Evolutionary conservation across 768 basidiomycete species (phyloP).

Genomic region (Amanita jacksonii): DNA sequence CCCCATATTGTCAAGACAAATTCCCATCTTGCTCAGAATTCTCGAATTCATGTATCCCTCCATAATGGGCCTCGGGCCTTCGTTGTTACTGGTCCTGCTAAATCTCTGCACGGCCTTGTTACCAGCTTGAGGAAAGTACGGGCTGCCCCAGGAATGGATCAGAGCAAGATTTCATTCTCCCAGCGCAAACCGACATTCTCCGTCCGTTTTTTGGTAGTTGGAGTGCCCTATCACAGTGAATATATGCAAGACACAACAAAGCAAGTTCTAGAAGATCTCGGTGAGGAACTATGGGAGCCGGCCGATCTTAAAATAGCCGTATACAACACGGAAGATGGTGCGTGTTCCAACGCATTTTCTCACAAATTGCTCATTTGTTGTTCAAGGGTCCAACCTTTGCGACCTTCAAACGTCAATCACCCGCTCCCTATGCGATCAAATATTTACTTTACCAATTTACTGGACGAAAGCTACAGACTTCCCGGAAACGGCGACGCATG

Average conservation of each 20-base stretch:
- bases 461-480: conserved; percentile 89
- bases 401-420: conserved; percentile 61
- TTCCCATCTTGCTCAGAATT: conserved; percentile 68
- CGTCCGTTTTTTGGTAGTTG: conserved; percentile 89
- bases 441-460: conserved; percentile 86
- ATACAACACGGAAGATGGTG: conserved; percentile 89
- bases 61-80: conserved; percentile 88
- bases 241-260: conserved; percentile 72
- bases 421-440: conserved; percentile 84
- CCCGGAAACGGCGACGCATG: conserved; percentile 86
- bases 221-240: conserved; percentile 90
- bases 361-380: conserved; percentile 12
- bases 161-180: conserved; percentile 89
- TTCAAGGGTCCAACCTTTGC: conserved; percentile 78
- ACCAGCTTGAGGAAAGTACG: conserved; percentile 84
- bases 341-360: conserved; percentile 18
- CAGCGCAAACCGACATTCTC: conserved; percentile 93
- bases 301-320: conserved; percentile 74
- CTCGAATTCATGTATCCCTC: conserved; percentile 78
- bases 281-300: conserved; percentile 67
- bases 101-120: conserved; percentile 89
- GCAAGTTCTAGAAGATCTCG: conserved; percentile 64
- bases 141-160: conserved; percentile 80
- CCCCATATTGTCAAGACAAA: conserved; percentile 83
- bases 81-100: conserved; percentile 88